Evolutionary conservation across 176 grass and related monocot species (phyloP).

Genomic region (Poa annua): DNA sequence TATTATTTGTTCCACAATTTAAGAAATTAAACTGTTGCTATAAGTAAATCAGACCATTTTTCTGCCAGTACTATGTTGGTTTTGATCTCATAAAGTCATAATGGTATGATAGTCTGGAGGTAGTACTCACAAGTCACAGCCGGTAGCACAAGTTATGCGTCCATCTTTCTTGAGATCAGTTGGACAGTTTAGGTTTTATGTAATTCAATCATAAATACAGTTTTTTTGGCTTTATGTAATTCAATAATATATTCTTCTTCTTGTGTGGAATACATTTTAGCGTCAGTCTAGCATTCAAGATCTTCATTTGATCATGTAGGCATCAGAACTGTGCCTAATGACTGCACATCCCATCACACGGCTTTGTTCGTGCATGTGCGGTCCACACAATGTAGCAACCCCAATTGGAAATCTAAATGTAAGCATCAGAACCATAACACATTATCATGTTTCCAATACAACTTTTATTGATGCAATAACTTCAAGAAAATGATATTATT

Average conservation of each 20-base stretch:
- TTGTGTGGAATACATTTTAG: not conserved
- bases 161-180: conserved; percentile 5
- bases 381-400: no score
- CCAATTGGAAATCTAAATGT: not conserved
- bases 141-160: not conserved
- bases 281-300: not conserved
- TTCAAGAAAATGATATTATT: not conserved
- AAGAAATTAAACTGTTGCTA: not conserved
- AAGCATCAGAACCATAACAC: conserved; percentile 9
- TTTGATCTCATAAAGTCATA: not conserved
- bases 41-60: not conserved
- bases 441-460: conserved; percentile 8
- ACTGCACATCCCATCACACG: no score
- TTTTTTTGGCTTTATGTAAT: conserved; percentile 4
- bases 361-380: no score
- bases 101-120: not conserved
- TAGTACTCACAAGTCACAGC: not conserved
- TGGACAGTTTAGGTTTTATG: not conserved
- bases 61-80: not conserved
- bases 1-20: not conserved
- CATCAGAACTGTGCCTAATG: not conserved
- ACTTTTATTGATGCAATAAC: conserved; percentile 10
- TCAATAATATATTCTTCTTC: not conserved
- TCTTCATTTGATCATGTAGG: not conserved
- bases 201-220: conserved; percentile 21